phyloP scores from a whole-genome alignment of 2,329 filamentous ascomycete genomes.

The Leptosphaerulina australis region DNA sequence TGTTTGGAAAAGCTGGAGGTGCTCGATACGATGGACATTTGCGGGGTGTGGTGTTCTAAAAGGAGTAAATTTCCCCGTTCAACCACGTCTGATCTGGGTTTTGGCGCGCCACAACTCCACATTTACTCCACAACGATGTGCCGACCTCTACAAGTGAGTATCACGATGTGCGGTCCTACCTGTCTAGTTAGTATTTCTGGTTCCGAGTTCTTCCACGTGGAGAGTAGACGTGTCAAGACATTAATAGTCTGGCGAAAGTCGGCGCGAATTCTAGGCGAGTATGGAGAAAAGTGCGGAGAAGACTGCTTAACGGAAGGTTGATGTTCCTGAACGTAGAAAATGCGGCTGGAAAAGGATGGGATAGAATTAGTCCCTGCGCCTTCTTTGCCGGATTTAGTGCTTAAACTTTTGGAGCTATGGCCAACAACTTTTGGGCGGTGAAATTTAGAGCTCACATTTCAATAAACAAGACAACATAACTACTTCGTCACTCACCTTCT shows the following conservation, averaged over 20 bases:
- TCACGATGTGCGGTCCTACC: conserved; percentile 12
- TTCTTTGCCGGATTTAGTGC: background rate
- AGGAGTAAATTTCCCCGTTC: conserved; percentile 35
- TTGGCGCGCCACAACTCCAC: conserved; percentile 17
- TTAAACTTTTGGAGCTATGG: conserved; percentile 27
- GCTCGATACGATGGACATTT: conserved; percentile 3
- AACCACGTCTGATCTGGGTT: background rate
- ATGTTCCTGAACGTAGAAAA: conserved; percentile 6
- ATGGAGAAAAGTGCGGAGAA: conserved; percentile 1
- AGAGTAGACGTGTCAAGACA: background rate
- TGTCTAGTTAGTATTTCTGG: conserved; percentile 8
- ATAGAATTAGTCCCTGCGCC: background rate
- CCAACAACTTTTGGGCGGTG: conserved; percentile 18
- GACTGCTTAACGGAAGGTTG: background rate
- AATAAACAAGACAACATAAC: conserved; percentile 1
- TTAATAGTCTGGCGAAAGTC: conserved; percentile 2
- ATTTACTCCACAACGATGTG: conserved; percentile 15
- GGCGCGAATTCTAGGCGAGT: background rate
- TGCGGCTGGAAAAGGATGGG: background rate
- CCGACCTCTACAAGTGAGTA: conserved; percentile 18
- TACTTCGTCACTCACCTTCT: background rate
- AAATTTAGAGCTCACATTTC: background rate
- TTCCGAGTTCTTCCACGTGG: conserved; percentile 3
- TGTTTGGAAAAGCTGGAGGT: conserved; percentile 3
- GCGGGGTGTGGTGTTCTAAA: conserved; percentile 6